phyloP scores from a whole-genome alignment of 805 yeast genomes.

The Lipomyces chichibuensis region DNA sequence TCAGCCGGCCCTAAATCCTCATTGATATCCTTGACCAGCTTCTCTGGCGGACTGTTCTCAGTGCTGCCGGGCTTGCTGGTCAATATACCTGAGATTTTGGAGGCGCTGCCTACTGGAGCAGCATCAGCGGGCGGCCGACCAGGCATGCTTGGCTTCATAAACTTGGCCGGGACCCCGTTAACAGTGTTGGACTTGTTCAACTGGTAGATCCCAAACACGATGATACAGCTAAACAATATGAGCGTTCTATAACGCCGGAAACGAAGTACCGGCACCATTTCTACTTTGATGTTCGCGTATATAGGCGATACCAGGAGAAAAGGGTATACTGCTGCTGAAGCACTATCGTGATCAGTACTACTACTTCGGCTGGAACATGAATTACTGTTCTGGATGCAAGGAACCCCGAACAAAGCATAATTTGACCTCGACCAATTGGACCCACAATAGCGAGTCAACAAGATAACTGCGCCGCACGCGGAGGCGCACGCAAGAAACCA shows the following conservation, averaged over 20 bases:
- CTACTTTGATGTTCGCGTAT: background rate
- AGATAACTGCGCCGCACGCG: too few species aligned
- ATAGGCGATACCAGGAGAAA: background rate
- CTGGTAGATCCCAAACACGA: conserved; percentile 17
- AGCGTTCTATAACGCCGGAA: conserved; percentile 19
- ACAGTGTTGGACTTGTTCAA: background rate
- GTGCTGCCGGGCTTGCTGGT: background rate
- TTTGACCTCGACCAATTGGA: too few species aligned
- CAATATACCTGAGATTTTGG: background rate
- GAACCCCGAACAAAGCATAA: too few species aligned
- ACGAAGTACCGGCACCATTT: conserved; percentile 11
- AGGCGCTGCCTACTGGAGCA: conserved; percentile 1
- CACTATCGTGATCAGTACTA: background rate
- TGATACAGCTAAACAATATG: conserved; percentile 13
- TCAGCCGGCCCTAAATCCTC: conserved; percentile 1
- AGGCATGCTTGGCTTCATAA: conserved; percentile 5
- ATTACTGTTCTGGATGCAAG: background rate
- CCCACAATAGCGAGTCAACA: too few species aligned
- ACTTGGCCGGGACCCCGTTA: conserved; percentile 18
- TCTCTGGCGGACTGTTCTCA: background rate
- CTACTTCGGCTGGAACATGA: background rate
- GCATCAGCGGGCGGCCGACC: background rate
- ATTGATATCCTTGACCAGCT: conserved; percentile 2
- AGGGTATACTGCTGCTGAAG: background rate
- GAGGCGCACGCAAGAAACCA: too few species aligned